Base-by-base conservation (phyloP, 768 basidiomycete species). In the Podaxis sp. region DNA sequence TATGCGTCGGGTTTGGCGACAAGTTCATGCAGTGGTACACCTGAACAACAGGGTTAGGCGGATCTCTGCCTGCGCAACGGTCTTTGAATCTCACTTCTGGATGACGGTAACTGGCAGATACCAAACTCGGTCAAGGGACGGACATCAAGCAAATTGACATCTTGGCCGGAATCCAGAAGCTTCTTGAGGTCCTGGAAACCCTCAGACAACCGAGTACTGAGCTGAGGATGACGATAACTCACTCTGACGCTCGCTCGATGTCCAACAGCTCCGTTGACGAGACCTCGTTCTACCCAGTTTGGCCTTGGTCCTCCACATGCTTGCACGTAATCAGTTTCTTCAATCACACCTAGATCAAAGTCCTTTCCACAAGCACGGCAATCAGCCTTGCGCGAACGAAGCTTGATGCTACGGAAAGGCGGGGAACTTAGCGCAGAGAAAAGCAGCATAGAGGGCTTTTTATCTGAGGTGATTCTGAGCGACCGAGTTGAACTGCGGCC, bases 331-430 rank as follows among this genome's bases (percentile, higher is more conserved):
- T 95, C 93, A 36, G 66, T 72, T 52, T 67, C 66, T 15, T 59
- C 54, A n/a, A 73, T 61, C 11, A 58, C 48, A 7, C n/a, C 44
- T 52, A 68, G 61, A 38, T 57, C 59, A 52, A 63, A 61, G 24
- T 58, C 46, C 28, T 64, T 69, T 4, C 90, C 91, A 71, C 96
- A 99, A 0, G 90, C 87, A 6, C 83, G 74, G 74, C 96, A 99
- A 4, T 82, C 82, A 1, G 82, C 73, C 57, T 90, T 88, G 44
- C 86, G 84, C 3, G 81, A 73, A 42, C 95, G 85, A n/a, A 97
- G 78, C 67, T 89, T 94, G 75, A 98, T 84, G 46, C 78, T 88
- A 4, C 96, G 85, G 72, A 97, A 96, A 0, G 90, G 88, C 0
- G 90, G 83, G 17, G 74, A 70, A 0, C 80, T 82, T 15, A 95